phyloP scores from a whole-genome alignment of 2,329 filamentous ascomycete species.

The Macroventuria anomochaeta region DNA sequence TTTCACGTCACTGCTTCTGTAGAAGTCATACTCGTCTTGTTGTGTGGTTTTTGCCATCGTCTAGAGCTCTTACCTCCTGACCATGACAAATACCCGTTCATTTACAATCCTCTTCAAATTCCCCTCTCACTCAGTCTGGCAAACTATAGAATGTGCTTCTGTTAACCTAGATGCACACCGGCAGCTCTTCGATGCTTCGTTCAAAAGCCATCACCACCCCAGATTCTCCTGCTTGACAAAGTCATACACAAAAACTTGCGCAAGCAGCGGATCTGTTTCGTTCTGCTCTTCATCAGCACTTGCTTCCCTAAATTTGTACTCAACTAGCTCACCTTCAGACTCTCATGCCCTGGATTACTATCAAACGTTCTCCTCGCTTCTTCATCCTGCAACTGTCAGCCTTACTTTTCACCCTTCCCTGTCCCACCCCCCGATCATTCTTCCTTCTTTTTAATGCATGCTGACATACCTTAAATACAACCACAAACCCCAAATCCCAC shows the following conservation, averaged over 20 bases:
- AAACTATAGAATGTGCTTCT: no score
- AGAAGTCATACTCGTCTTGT: no score
- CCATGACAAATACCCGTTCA: no score
- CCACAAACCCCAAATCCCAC: conserved; percentile 38
- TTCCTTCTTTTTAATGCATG: no score
- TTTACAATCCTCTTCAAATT: no score
- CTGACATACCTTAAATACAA: conserved; percentile 29
- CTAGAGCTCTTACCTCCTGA: no score
- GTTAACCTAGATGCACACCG: no score
- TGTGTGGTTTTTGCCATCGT: no score
- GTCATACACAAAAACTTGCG: conserved; percentile 39
- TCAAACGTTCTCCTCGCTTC: conserved; percentile 32
- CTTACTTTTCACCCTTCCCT: background rate
- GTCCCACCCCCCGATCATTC: background rate
- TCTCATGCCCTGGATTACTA: conserved; percentile 30
- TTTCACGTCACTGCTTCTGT: no score
- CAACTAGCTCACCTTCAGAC: conserved; percentile 26
- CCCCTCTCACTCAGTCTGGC: no score
- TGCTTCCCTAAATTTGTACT: no score
- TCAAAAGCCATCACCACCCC: conserved; percentile 37
- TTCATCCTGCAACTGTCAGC: conserved; percentile 14
- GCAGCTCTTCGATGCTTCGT: no score
- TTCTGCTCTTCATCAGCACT: conserved; percentile 16
- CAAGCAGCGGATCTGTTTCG: conserved; percentile 36
- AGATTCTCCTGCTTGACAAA: conserved; percentile 34